phyloP scores from a whole-genome alignment of 768 basidiomycete species.

The Lentinula edodes region DNA sequence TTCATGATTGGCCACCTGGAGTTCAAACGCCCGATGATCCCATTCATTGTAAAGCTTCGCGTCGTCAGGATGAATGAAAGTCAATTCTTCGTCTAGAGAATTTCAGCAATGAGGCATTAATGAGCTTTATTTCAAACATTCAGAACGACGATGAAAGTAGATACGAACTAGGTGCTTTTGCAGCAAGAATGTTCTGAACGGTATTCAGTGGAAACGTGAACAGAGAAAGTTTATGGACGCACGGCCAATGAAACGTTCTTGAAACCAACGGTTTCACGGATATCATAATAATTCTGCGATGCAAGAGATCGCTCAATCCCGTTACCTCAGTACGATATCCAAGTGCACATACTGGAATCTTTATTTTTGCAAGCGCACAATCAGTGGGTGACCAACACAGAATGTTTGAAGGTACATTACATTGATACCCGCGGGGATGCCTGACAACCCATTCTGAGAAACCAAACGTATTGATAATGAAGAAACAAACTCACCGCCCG shows the following conservation, averaged over 20 bases:
- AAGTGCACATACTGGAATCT: neutral
- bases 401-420: constrained; percentile 28
- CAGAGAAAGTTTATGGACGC: constrained; percentile 18
- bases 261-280: constrained; percentile 78
- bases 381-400: neutral
- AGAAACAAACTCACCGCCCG: constrained; percentile 50
- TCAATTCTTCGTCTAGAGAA: constrained; percentile 63
- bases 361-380: neutral
- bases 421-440: constrained; percentile 86
- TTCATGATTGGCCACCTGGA: constrained; percentile 91
- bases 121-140: neutral
- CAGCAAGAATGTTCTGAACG: constrained; percentile 71
- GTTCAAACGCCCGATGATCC: constrained; percentile 75
- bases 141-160: neutral
- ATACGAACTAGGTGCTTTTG: constrained; percentile 73
- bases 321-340: neutral
- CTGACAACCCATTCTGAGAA: constrained; percentile 23
- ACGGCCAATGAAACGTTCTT: constrained; percentile 86
- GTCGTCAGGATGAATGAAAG: constrained; percentile 81
- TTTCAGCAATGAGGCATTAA: neutral
- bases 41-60: constrained; percentile 67
- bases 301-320: neutral
- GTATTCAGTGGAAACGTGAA: neutral
- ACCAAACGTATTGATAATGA: neutral
- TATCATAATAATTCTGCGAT: constrained; percentile 71